Base-by-base conservation (phyloP, 768 basidiomycete genomes). In the Thelephora aurantiotincta region DNA sequence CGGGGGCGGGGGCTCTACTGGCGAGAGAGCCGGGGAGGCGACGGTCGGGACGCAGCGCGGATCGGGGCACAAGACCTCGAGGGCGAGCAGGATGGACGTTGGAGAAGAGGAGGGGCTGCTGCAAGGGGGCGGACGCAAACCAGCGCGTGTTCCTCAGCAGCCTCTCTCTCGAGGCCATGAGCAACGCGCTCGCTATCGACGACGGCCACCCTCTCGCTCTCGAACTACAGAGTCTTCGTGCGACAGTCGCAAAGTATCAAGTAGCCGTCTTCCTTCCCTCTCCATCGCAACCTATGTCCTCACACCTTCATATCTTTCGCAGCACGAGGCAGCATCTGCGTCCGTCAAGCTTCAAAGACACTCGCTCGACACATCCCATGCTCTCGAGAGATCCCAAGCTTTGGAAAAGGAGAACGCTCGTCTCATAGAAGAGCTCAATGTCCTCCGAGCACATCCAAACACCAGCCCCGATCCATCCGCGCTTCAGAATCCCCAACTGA, bases 281-380 rank as follows among this genome's bases (percentile, higher is more conserved):
- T 45, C 35, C 45, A 19, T 23, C 18, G 33, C 35, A 48, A 46
- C 55, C 53, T 53, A 55, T 58, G 49, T 52, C 47, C 60, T 58
- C 48, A 60, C 55, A 51, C 36, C 35, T 49, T 56, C 56, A 55
- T 54, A 52, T 54, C 46, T 44, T 52, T 50, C 50, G 45, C 47
- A 86, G 84, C 77, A 84, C 61, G 83, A 86, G 63, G 75, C 80
- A 4, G 75, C 83, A 55, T 57, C 65, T 30, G 68, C 77, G n/a
- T 71, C 80, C 3, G 62, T 83, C 36, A 82, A 77, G 55, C 70
- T 87, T 2, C 83, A 84, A 52, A 67, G 73, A 36, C 72, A 77
- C 47, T 69, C 78, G 6, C 63, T 82, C 18, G 72, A 82, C 9
- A 57, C 71, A 6, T 62, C 74, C 1, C 63, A 68, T n/a, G 63